Evolutionary conservation across 768 basidiomycete genomes (phyloP), one percentile per base, ranked within the genome.

Genomic region (Mycena galericulata): DNA sequence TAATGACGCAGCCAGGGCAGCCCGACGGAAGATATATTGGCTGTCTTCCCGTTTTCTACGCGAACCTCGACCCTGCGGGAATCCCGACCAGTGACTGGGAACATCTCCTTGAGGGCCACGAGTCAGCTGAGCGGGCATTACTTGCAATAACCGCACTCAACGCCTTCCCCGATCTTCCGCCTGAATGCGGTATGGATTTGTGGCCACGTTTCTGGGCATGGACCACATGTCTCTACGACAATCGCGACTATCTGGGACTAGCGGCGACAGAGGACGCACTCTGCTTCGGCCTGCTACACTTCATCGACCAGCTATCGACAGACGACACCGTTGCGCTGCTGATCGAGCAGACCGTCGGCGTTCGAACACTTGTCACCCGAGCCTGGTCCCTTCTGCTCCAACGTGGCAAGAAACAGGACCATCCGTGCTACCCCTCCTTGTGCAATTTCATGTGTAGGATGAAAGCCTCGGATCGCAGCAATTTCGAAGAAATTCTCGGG

Each of bases 1-100:
- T n/a, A n/a, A n/a, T n/a, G n/a, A n/a, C n/a, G n/a, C n/a, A n/a
- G n/a, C n/a, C n/a, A n/a, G n/a, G n/a, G n/a, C n/a, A n/a, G n/a
- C n/a, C n/a, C n/a, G n/a, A n/a, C n/a, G n/a, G n/a, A n/a, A n/a
- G n/a, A n/a, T n/a, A n/a, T n/a, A n/a, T n/a, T n/a, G n/a, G n/a
- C 11, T 46, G 43, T 47, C 58, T 59, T 22, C 58, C 58, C 15
- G 45, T 59, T 10, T 58, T 43, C n/a, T 58, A 43, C 29, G 26
- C 18, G 1, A 20, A 30, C n/a, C 41, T 58, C 26, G 58, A 59
- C 22, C 58, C 58, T 22, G 43, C 58, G 9, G 22, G 29, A 2
- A 59, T 59, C 24, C 45, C 58, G 45, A 34, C 18, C n/a, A n/a
- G n/a, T n/a, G n/a, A n/a, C n/a, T n/a, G n/a, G 22, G 58, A 24